Evolutionary conservation across 768 basidiomycete genomes (phyloP).

Genomic region (Tricholoma matsutake): DNA sequence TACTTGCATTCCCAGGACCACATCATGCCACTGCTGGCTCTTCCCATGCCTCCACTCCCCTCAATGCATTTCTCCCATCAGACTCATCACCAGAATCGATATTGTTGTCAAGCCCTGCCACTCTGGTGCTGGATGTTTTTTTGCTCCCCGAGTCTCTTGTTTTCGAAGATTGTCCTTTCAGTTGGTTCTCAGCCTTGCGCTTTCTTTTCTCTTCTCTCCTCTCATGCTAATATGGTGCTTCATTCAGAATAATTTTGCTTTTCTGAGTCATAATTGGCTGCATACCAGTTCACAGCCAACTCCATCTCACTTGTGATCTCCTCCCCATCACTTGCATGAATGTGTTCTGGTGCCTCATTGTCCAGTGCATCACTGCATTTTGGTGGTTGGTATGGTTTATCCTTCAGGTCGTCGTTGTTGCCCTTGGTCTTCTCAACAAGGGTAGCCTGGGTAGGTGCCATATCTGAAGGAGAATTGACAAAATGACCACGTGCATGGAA

Average conservation of each 20-base stretch:
- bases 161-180: neutral
- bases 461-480: neutral
- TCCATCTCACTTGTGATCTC: slow-evolving; percentile 6
- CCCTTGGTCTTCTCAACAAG: neutral
- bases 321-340: slow-evolving; percentile 3
- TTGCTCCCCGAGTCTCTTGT: neutral
- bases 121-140: neutral
- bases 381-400: too few relatives aligned
- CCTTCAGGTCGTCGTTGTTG: too few relatives aligned
- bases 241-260: neutral
- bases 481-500: neutral
- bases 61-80: slow-evolving; percentile 7
- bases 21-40: neutral
- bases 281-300: neutral
- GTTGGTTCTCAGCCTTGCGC: neutral
- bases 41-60: slow-evolving; percentile 11
- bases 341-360: too few relatives aligned
- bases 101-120: neutral
- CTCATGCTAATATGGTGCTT: neutral
- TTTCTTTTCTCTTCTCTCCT: neutral
- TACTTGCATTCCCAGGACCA: neutral
- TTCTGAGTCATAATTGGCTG: neutral
- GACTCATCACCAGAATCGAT: slow-evolving; percentile 10
- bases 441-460: neutral
- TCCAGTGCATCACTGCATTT: too few relatives aligned